Evolutionary conservation across 164 flowering plant species (phyloP).

Genomic region (Amborella trichopoda): DNA sequence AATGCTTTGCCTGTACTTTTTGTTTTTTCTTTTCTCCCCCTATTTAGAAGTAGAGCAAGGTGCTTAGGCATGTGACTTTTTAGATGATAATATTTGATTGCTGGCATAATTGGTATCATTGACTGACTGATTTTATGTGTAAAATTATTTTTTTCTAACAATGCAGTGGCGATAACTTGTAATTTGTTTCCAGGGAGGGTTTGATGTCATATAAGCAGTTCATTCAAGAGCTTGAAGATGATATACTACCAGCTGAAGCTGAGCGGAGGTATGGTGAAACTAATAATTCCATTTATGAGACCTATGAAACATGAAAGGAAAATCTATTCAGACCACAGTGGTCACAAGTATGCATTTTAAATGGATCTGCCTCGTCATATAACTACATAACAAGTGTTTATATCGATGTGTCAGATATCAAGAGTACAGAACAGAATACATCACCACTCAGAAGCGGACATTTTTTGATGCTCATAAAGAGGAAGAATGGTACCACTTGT

Average conservation of each 20-base stretch:
- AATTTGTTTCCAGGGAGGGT: constrained; percentile 68
- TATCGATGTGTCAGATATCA: constrained; percentile 41
- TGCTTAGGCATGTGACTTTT: no score
- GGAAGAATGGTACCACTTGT: constrained; percentile 77
- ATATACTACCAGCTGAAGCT: constrained; percentile 92
- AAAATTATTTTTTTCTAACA: no score
- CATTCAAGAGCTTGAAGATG: constrained; percentile 99
- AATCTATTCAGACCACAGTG: no score
- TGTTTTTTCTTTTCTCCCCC: no score
- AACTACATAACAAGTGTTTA: background rate
- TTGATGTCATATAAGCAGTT: constrained; percentile 98
- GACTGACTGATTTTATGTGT: no score
- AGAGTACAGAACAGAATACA: constrained; percentile 90
- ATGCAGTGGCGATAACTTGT: no score
- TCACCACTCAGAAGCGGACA: constrained; percentile 82
- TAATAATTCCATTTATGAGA: no score
- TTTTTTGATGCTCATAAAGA: constrained; percentile 88
- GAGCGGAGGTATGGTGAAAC: constrained; percentile 62
- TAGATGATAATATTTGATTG: no score
- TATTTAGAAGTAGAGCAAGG: no score
- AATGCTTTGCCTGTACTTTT: no score
- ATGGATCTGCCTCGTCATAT: background rate
- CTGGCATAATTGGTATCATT: no score
- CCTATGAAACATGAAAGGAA: no score
- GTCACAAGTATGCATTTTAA: background rate